phyloP scores from a whole-genome alignment of 768 basidiomycete species.

The Mycena indigotica region DNA sequence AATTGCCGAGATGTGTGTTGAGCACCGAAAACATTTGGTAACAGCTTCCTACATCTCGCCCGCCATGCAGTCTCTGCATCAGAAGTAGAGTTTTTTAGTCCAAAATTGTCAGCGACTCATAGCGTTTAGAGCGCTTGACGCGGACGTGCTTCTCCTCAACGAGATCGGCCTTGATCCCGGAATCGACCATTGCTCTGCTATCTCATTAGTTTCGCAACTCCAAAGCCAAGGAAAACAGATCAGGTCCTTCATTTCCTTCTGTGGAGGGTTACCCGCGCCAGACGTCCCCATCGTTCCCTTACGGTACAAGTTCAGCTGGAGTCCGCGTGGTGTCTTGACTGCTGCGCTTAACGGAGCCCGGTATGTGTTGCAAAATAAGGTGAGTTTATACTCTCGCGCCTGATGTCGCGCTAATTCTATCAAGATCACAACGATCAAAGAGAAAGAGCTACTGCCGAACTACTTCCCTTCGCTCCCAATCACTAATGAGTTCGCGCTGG shows the following conservation, averaged over 20 bases:
- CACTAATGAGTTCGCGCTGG: slow-evolving; percentile 61
- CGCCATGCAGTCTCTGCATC: slow-evolving; percentile 68
- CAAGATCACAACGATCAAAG: neutral
- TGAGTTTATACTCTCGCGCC: slow-evolving; percentile 31
- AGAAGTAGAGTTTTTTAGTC: slow-evolving; percentile 45
- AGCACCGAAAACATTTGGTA: slow-evolving; percentile 71
- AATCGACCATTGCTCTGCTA: slow-evolving; percentile 86
- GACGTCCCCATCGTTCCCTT: slow-evolving; percentile 67
- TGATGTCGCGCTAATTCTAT: neutral
- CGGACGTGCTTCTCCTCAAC: slow-evolving; percentile 76
- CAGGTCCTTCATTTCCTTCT: slow-evolving; percentile 83
- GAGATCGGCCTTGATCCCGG: slow-evolving; percentile 92
- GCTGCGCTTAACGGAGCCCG: slow-evolving; percentile 76
- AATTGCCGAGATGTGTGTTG: slow-evolving; percentile 75
- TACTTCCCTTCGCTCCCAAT: slow-evolving; percentile 72
- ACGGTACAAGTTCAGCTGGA: slow-evolving; percentile 95
- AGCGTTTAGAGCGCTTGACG: slow-evolving; percentile 52
- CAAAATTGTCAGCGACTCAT: neutral
- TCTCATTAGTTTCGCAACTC: slow-evolving; percentile 62
- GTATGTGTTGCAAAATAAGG: slow-evolving; percentile 62
- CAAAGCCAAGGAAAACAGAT: slow-evolving; percentile 55
- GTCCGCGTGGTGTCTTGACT: slow-evolving; percentile 79
- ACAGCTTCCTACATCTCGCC: slow-evolving; percentile 90
- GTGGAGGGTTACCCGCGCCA: slow-evolving; percentile 88
- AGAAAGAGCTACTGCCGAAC: slow-evolving; percentile 44